Conservation (phyloP, 2,329 filamentous ascomycete genomes). For the Monosporascus sp. region DNA sequence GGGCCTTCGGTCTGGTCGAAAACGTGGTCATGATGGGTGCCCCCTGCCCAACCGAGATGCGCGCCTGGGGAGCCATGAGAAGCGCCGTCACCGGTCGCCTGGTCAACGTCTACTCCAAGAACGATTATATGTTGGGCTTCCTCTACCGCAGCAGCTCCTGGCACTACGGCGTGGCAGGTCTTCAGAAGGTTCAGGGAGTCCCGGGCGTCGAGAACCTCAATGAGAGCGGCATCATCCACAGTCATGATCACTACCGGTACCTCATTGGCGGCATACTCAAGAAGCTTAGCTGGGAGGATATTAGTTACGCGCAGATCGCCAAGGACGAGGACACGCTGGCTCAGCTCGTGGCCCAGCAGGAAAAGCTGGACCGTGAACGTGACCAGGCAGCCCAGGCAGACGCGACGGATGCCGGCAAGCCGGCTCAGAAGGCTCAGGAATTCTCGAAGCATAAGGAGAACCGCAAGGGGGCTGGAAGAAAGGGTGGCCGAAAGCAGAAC, state of each 20-base stretch:
- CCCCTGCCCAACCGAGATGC: slow-evolving; percentile 66
- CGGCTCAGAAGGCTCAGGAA: neutral
- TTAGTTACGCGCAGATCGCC: slow-evolving; percentile 38
- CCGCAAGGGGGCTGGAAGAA: neutral
- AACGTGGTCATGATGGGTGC: slow-evolving; percentile 79
- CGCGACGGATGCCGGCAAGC: neutral
- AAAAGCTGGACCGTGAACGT: slow-evolving; percentile 9
- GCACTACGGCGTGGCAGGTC: slow-evolving; percentile 76
- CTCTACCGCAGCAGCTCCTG: slow-evolving; percentile 78
- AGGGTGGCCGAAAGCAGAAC: neutral
- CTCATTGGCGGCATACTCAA: slow-evolving; percentile 62
- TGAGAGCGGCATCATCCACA: slow-evolving; percentile 59
- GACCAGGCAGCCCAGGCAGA: neutral
- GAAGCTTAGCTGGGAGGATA: slow-evolving; percentile 64
- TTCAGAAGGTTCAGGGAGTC: slow-evolving; percentile 68
- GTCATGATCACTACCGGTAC: slow-evolving; percentile 66
- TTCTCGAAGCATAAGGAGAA: slow-evolving; percentile 3
- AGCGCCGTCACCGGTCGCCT: slow-evolving; percentile 76
- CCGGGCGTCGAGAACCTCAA: slow-evolving; percentile 63
- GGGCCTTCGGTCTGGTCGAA: slow-evolving; percentile 79
- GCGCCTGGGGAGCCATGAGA: slow-evolving; percentile 72
- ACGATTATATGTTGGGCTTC: slow-evolving; percentile 84
- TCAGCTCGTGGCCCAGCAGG: slow-evolving; percentile 20
- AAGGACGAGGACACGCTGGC: slow-evolving; percentile 26
- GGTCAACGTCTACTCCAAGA: slow-evolving; percentile 85